Percentiles rank a stretch among this genome's conserved stretches.
Evolutionary conservation across 768 basidiomycete species (phyloP).

Genomic region (Lentinula boryana): DNA sequence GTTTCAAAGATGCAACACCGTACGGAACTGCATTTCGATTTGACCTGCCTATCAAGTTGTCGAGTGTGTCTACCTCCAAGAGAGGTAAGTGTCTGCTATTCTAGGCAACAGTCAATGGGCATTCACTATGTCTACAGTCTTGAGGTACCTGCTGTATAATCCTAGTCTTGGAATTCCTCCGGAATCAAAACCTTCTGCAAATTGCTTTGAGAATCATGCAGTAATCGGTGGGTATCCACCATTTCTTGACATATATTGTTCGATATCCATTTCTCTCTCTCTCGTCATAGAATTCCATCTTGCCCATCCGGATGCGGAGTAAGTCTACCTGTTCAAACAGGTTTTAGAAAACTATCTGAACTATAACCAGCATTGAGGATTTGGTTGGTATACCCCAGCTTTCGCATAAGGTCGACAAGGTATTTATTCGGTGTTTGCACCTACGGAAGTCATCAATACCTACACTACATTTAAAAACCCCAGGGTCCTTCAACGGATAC

Average conservation of each 20-base stretch:
- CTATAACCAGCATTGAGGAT: neutral
- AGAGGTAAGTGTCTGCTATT: too few relatives aligned
- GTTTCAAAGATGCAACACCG: neutral
- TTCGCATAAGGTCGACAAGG: neutral
- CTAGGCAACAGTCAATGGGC: neutral
- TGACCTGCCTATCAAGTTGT: neutral
- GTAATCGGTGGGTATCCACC: neutral
- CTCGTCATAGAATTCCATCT: neutral
- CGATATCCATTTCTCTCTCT: neutral
- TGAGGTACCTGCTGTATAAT: neutral
- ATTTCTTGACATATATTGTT: neutral
- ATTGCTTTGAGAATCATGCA: neutral
- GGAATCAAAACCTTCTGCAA: neutral
- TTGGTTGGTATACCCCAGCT: neutral
- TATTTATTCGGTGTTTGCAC: neutral
- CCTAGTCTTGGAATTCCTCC: neutral
- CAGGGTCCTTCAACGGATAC: too few relatives aligned
- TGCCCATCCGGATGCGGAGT: neutral
- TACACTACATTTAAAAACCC: too few relatives aligned
- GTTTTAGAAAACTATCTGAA: neutral
- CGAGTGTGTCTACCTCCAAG: neutral
- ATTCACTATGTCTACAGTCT: neutral
- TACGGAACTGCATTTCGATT: neutral
- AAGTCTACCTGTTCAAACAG: neutral
- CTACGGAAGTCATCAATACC: too few relatives aligned